A percentile compares a stretch with the other conserved stretches of the same genome.
Conservation (phyloP, 106 monocot genomes). For the Apostasia ramifera region DNA sequence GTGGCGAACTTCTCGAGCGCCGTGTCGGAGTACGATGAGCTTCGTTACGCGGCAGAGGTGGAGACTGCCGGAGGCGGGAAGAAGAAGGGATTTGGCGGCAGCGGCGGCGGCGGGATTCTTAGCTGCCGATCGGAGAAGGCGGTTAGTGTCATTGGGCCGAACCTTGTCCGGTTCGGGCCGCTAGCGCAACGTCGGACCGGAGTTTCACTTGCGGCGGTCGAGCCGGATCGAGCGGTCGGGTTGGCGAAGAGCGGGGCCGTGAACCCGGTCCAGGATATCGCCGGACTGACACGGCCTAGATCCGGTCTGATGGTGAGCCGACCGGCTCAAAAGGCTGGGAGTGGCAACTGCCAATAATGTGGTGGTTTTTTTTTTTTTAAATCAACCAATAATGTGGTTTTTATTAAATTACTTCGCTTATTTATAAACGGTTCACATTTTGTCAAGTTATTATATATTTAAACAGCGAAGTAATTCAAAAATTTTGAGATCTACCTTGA, state of each 20-base stretch:
- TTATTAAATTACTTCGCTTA: too few species aligned
- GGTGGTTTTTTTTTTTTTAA: too few species aligned
- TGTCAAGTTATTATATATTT: too few species aligned
- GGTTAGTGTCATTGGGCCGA: constrained; percentile 34
- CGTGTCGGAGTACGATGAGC: constrained; percentile 14
- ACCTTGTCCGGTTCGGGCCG: constrained; percentile 24
- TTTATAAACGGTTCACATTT: too few species aligned
- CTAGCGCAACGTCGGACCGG: not conserved
- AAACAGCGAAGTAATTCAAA: too few species aligned
- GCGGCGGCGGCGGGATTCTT: constrained; percentile 19
- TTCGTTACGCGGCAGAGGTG: not conserved
- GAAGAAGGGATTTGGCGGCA: not conserved
- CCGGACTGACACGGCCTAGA: not conserved
- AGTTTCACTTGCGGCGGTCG: not conserved
- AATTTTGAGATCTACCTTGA: too few species aligned
- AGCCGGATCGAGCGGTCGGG: not conserved
- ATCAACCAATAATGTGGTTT: too few species aligned
- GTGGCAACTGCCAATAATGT: too few species aligned
- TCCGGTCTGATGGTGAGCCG: not conserved
- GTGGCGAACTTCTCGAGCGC: constrained; percentile 47
- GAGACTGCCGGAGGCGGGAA: not conserved
- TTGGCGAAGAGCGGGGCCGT: not conserved
- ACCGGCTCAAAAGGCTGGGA: not conserved
- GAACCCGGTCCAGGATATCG: not conserved
- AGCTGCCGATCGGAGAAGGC: constrained; percentile 55